Conservation (phyloP, 148 eudicot species). For the Rhododendron williamsianum region DNA sequence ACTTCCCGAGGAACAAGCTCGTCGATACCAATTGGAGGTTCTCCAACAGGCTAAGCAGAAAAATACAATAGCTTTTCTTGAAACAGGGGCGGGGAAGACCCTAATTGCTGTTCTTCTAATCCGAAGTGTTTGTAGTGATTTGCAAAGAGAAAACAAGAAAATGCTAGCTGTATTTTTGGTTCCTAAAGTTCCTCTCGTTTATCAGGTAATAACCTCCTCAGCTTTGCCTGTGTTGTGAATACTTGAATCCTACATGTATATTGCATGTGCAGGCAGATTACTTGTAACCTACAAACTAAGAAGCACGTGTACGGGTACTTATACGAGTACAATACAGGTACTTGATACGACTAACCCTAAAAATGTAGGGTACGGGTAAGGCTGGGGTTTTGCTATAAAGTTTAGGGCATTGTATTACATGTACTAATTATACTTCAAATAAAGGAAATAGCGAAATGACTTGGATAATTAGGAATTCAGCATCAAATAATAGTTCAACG, state of each 20-base stretch:
- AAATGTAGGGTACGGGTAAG: background rate
- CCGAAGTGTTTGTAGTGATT: conserved; percentile 49
- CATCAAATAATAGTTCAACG: background rate
- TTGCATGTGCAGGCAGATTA: background rate
- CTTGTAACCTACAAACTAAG: background rate
- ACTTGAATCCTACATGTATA: background rate
- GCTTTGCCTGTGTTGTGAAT: background rate
- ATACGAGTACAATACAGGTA: background rate
- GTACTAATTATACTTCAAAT: background rate
- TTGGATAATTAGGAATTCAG: background rate
- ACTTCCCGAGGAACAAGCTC: conserved; percentile 69
- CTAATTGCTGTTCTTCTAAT: conserved; percentile 90
- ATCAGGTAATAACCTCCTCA: conserved; percentile 54
- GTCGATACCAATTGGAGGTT: conserved; percentile 88
- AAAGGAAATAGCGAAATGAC: background rate
- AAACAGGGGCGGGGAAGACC: conserved; percentile 98
- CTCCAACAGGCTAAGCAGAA: conserved; percentile 89
- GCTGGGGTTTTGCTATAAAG: background rate
- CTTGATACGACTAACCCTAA: background rate
- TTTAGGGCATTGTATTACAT: background rate
- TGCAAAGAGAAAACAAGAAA: conserved; percentile 65
- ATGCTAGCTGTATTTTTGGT: conserved; percentile 86
- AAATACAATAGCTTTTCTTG: conserved; percentile 97
- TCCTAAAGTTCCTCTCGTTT: conserved; percentile 96
- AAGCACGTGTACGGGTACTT: background rate